Conservation (phyloP, 176 grass and related monocot genomes). For the Themeda triandra region DNA sequence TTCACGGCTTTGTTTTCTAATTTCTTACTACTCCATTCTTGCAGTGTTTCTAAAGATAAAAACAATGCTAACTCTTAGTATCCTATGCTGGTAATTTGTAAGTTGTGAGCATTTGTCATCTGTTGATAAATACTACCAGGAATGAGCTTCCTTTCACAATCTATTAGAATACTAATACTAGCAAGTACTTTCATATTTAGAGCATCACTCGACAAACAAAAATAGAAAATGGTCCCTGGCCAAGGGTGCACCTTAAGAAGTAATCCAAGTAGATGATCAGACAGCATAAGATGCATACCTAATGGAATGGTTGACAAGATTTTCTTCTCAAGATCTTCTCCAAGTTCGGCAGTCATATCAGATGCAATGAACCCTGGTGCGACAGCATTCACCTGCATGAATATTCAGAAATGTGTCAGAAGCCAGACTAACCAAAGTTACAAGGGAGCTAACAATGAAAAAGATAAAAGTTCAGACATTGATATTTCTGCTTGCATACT, state of each 20-base stretch:
- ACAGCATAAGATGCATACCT: slow-evolving; percentile 41
- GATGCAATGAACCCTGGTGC: slow-evolving; percentile 95
- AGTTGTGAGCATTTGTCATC: neutral
- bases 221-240: neutral
- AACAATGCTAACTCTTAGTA: neutral
- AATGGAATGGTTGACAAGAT: slow-evolving; percentile 79
- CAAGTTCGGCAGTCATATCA: slow-evolving; percentile 90
- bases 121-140: neutral
- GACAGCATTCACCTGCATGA: slow-evolving; percentile 83
- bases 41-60: neutral
- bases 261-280: neutral
- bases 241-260: neutral
- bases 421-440: neutral
- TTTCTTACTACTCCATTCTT: neutral
- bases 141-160: neutral
- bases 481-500: slow-evolving; percentile 99
- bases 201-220: neutral
- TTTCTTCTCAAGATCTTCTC: slow-evolving; percentile 89
- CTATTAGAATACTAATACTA: neutral
- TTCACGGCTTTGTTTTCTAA: neutral
- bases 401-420: slow-evolving; percentile 35
- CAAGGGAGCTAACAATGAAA: slow-evolving; percentile 1
- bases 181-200: neutral
- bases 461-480: slow-evolving; percentile 43
- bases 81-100: neutral